These are phyloP conservation scores for Fusarium coffeatum DNA, from an alignment of 2,329 filamentous ascomycete genomes.

Conservation along the genomic window DNA sequence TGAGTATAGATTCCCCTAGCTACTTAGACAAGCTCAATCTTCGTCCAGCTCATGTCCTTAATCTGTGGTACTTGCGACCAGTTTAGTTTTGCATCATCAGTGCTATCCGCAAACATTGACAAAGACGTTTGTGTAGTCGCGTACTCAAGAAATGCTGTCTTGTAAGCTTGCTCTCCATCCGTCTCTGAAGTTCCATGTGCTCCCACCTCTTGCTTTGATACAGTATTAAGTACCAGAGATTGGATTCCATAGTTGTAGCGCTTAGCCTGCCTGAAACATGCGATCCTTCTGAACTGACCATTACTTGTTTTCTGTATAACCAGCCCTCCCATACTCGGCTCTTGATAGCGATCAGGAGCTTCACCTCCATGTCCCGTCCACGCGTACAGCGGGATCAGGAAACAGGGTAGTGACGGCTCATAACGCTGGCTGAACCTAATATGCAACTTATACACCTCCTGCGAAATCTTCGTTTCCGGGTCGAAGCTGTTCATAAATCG, in stretches of 20 bases:
- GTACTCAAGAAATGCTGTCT: neutral
- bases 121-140: neutral
- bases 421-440: too few species aligned
- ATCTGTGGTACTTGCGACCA: neutral
- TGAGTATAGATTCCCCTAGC: neutral
- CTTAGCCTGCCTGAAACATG: too few species aligned
- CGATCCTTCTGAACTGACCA: neutral
- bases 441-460: too few species aligned
- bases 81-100: fast-evolving
- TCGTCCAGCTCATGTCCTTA: neutral
- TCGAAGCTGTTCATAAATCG: too few species aligned
- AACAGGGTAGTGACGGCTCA: too few species aligned
- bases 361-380: fast-evolving
- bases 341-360: too few species aligned
- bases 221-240: fast-evolving
- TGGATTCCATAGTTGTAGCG: too few species aligned
- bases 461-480: too few species aligned
- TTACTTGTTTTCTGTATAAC: fast-evolving
- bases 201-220: neutral
- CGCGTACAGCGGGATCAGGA: too few species aligned
- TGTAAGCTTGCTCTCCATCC: neutral
- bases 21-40: neutral
- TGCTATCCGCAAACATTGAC: fast-evolving
- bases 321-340: neutral
- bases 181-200: neutral